These are phyloP conservation scores for Eutrema heterophyllum DNA, from an alignment of 345 rosid genomes.

Conservation along the genomic window DNA sequence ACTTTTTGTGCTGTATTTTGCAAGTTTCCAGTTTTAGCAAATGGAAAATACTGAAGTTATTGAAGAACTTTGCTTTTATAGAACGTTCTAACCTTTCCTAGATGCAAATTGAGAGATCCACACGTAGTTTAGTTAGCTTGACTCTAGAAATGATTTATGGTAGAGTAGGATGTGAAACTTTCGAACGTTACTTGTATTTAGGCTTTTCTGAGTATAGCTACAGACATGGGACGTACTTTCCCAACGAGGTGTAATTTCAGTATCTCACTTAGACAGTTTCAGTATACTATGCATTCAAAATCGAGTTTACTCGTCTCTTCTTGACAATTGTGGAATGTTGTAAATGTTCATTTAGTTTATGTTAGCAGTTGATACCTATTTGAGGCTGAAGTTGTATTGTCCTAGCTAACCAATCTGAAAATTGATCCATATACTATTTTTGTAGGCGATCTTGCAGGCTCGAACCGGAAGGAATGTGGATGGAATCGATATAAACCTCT, in stretches of 20 bases:
- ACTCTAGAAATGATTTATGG: neutral
- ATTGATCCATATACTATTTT: neutral
- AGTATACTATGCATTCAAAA: neutral
- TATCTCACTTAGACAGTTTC: neutral
- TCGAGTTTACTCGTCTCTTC: neutral
- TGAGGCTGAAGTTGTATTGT: too few species aligned
- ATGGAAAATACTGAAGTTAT: neutral
- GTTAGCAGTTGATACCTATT: too few species aligned
- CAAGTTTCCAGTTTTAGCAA: too few species aligned
- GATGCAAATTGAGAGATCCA: neutral
- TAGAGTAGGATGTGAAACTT: neutral
- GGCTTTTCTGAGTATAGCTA: neutral
- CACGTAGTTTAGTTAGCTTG: neutral
- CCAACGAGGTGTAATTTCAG: neutral
- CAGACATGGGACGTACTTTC: neutral
- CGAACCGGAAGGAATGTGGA: conserved; percentile 81
- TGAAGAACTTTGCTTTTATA: neutral
- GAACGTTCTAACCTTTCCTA: neutral
- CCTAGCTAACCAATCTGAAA: neutral
- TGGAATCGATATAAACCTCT: conserved; percentile 73
- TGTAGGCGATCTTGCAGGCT: conserved; percentile 65
- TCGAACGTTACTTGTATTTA: neutral
- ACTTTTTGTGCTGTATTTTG: neutral
- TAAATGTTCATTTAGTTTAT: too few species aligned
- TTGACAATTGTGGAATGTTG: too few species aligned